A percentile compares a stretch with the other conserved stretches of the same genome.
phyloP scores from a whole-genome alignment of 2,329 filamentous ascomycete species.

The Raffaelea albimanens region DNA sequence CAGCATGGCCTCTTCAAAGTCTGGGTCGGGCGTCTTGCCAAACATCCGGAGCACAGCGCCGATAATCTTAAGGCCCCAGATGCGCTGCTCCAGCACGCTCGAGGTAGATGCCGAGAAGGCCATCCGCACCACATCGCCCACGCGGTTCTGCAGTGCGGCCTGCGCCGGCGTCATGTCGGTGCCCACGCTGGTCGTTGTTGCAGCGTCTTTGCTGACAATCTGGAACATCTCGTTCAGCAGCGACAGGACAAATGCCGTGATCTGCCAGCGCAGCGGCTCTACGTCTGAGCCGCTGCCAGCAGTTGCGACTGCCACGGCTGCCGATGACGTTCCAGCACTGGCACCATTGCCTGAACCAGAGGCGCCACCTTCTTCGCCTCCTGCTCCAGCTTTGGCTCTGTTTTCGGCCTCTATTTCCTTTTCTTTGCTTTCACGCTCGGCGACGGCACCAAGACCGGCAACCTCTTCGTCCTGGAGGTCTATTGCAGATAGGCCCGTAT shows the following conservation, averaged over 20 bases:
- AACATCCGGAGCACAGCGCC: constrained; percentile 93
- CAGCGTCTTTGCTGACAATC: constrained; percentile 62
- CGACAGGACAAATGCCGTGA: constrained; percentile 66
- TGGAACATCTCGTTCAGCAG: not conserved
- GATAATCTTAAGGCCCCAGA: constrained; percentile 89
- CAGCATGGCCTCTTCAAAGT: constrained; percentile 94
- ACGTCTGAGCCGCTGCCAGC: constrained; percentile 49
- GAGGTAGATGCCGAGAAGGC: constrained; percentile 96
- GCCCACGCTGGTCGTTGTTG: constrained; percentile 56
- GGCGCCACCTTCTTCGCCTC: constrained; percentile 17
- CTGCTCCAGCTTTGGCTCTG: not conserved
- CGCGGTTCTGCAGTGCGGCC: constrained; percentile 65
- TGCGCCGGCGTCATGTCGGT: constrained; percentile 54
- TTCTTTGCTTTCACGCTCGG: constrained; percentile 44
- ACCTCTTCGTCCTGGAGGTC: constrained; percentile 95
- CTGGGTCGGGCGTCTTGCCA: constrained; percentile 87
- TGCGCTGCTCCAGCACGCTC: constrained; percentile 77
- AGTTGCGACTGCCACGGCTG: not conserved
- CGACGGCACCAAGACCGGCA: constrained; percentile 69
- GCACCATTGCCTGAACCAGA: not conserved
- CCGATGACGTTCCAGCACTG: not conserved
- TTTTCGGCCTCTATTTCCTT: not conserved
- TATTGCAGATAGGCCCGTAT: constrained; percentile 36
- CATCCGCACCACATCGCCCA: constrained; percentile 91
- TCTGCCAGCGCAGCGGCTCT: constrained; percentile 90